Conservation (phyloP, 2,329 filamentous ascomycete genomes). For the Huntiella abstrusa region DNA sequence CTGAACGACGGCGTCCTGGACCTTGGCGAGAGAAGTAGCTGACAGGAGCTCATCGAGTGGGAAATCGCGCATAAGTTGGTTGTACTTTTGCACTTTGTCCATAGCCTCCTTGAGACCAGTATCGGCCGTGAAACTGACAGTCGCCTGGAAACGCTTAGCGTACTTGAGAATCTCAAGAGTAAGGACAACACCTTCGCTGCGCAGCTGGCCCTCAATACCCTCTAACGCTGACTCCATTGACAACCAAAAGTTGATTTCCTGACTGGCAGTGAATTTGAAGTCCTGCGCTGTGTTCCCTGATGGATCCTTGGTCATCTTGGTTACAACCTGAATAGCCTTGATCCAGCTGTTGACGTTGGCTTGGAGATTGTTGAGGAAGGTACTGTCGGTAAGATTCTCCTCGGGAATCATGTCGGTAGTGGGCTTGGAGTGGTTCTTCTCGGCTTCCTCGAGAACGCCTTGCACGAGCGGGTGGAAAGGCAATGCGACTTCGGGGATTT, state of each 20-base stretch:
- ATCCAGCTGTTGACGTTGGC: conserved; percentile 95
- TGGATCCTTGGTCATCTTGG: conserved; percentile 78
- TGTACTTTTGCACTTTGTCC: conserved; percentile 95
- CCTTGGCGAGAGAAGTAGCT: conserved; percentile 71
- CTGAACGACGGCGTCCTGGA: conserved; percentile 70
- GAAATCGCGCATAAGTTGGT: conserved; percentile 96
- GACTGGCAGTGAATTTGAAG: conserved; percentile 53
- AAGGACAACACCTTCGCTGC: conserved; percentile 71
- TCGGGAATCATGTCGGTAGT: conserved; percentile 61
- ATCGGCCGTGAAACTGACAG: conserved; percentile 89
- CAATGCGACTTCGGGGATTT: conserved; percentile 82
- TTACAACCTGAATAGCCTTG: conserved; percentile 92
- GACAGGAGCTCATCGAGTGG: conserved; percentile 87
- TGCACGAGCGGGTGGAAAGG: conserved; percentile 81
- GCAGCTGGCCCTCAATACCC: conserved; percentile 73
- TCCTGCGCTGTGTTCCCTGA: conserved; percentile 36
- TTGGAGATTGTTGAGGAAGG: conserved; percentile 84
- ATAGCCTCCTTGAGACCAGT: conserved; percentile 91
- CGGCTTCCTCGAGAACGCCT: conserved; percentile 61
- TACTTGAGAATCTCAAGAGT: conserved; percentile 92
- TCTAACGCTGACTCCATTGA: conserved; percentile 91
- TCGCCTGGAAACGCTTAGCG: conserved; percentile 94
- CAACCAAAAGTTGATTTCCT: conserved; percentile 98
- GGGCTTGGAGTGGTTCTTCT: conserved; percentile 44
- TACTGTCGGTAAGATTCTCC: conserved; percentile 65